phyloP scores from a whole-genome alignment of 345 rosid species.

The Acer negundo region DNA sequence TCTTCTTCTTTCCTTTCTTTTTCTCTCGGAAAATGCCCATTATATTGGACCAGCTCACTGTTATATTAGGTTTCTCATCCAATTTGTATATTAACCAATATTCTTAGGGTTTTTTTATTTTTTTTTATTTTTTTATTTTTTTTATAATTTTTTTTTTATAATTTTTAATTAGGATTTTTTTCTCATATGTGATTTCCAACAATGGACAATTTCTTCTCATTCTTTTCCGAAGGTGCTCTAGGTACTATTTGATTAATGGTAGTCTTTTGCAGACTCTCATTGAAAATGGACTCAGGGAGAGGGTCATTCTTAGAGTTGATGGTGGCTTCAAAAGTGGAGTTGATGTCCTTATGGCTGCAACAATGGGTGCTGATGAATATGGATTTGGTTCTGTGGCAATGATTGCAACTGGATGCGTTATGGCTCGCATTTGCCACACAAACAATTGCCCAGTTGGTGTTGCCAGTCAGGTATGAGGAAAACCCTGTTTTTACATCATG shows the following conservation, averaged over 20 bases:
- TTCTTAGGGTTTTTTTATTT: background rate
- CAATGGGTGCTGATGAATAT: slow-evolving; percentile 97
- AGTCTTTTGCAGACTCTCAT: slow-evolving; percentile 76
- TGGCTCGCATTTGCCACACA: slow-evolving; percentile 99
- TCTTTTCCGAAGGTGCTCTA: slow-evolving; percentile 7
- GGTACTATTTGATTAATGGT: slow-evolving; percentile 19
- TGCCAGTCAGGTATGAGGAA: slow-evolving; percentile 83
- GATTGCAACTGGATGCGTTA: slow-evolving; percentile 99
- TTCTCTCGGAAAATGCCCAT: background rate
- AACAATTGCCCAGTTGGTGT: slow-evolving; percentile 99
- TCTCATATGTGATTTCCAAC: background rate
- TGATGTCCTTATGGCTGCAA: slow-evolving; percentile 95
- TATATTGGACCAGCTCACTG: background rate
- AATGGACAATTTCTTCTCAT: slow-evolving; percentile 6
- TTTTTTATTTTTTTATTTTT: no score
- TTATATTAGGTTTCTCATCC: background rate
- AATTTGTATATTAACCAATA: no score
- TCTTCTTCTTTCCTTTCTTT: background rate
- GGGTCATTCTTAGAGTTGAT: slow-evolving; percentile 94
- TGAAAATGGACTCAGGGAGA: slow-evolving; percentile 91
- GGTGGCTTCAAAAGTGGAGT: slow-evolving; percentile 97
- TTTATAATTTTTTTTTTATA: no score
- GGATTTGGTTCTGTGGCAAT: slow-evolving; percentile 99
- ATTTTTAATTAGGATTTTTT: background rate
- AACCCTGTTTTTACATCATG: slow-evolving; percentile 10